Conservation (phyloP, 108 stramenopile species). For the Nitzschia sp. region DNA sequence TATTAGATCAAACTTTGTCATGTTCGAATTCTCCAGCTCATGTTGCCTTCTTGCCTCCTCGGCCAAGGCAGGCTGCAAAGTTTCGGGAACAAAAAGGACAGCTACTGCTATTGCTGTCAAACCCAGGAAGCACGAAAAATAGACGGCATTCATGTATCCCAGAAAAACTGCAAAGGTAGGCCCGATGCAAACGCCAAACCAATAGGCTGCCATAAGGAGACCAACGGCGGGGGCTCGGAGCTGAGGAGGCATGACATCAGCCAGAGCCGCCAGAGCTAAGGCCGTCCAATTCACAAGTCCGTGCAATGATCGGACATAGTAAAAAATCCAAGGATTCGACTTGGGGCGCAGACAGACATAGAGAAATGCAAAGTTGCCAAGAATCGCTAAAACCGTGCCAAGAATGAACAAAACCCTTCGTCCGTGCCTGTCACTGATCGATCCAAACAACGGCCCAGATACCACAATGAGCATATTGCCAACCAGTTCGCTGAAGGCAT, state of each 20-base stretch:
- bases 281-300: conserved; percentile 78
- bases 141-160: conserved; percentile 51
- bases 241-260: conserved; percentile 72
- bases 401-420: conserved; percentile 39
- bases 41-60: conserved; percentile 37
- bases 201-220: conserved; percentile 66
- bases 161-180: conserved; percentile 66
- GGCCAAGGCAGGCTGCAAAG: conserved; percentile 55
- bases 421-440: conserved; percentile 76
- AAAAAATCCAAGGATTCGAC: background rate
- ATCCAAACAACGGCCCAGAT: conserved; percentile 70
- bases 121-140: conserved; percentile 45
- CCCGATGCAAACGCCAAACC: conserved; percentile 59
- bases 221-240: conserved; percentile 78
- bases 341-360: background rate
- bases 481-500: conserved; percentile 54
- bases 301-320: conserved; percentile 10
- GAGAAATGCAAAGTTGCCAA: background rate
- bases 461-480: conserved; percentile 65
- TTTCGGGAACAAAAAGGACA: conserved; percentile 67
- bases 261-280: conserved; percentile 61
- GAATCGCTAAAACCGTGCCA: background rate
- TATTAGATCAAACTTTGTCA: conserved; percentile 15
- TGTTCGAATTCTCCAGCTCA: conserved; percentile 4
- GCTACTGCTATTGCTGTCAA: conserved; percentile 50